phyloP scores from a whole-genome alignment of 768 basidiomycete genomes.

The Brasilioporus rufonigricans region DNA sequence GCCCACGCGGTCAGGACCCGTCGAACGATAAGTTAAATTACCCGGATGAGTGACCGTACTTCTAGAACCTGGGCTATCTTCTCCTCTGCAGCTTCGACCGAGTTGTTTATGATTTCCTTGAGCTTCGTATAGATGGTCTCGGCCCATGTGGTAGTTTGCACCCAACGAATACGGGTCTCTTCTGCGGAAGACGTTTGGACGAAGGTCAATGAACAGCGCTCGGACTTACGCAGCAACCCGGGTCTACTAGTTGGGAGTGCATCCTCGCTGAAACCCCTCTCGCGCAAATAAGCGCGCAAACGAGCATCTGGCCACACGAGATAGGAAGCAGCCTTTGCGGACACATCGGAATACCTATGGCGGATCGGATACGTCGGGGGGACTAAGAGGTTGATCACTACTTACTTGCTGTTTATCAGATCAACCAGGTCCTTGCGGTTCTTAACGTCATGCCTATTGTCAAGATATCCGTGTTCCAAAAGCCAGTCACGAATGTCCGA shows the following conservation, averaged over 20 bases:
- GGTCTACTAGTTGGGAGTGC: conserved; percentile 62
- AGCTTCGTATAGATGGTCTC: conserved; percentile 60
- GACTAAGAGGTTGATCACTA: background rate
- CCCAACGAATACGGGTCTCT: conserved; percentile 78
- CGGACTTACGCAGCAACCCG: conserved; percentile 67
- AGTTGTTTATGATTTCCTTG: conserved; percentile 60
- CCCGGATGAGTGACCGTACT: conserved; percentile 11
- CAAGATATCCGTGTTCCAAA: conserved; percentile 65
- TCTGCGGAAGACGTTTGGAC: conserved; percentile 37
- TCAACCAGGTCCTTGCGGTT: conserved; percentile 76
- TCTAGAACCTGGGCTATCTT: conserved; percentile 52
- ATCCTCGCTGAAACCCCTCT: conserved; percentile 71
- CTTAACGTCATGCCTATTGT: conserved; percentile 45
- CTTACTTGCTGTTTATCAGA: conserved; percentile 69
- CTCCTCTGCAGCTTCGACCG: conserved; percentile 75
- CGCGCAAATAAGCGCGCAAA: conserved; percentile 83
- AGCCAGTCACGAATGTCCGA: conserved; percentile 72
- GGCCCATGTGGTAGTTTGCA: conserved; percentile 57
- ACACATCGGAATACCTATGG: conserved; percentile 52
- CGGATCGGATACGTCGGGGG: background rate
- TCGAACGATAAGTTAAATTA: background rate
- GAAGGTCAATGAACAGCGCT: conserved; percentile 1
- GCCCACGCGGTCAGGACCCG: background rate
- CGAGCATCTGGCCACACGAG: conserved; percentile 92
- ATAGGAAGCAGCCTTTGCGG: conserved; percentile 56